Base-by-base conservation (phyloP, 2,329 filamentous ascomycete species). In the Stemphylium lycopersici region DNA sequence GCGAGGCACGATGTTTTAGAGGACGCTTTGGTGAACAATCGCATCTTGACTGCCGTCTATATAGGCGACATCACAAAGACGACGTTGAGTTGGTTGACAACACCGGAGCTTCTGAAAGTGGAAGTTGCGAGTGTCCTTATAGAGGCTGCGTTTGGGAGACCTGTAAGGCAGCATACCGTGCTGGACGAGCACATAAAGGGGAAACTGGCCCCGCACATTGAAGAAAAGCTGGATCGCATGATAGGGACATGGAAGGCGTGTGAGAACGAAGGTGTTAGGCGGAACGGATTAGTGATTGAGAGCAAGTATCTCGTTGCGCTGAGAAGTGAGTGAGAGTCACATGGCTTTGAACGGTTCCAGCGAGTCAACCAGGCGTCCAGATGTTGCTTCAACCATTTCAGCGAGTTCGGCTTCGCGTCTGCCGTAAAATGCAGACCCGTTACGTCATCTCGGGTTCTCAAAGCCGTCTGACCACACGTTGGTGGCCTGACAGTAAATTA, bases 181-280 rank as follows among this genome's bases (percentile, higher is more conserved):
- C 16, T 50, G 4, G 16, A 44, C 7, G 29, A 38, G 6, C 48
- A 31, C 2, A n/a, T 66, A 10, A 34, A 37, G 18, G 36, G 31
- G 15, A 59, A 48, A 29, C 40, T 70, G 4, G 16, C 37, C 7
- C 24, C 37, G 6, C 48, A 32, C 2, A n/a, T 66, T 8, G 32
- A 37, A 20, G 36, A 33, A n/a, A 59, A 48, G 29, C 39, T 70
- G 8, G 37, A 55, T 15, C 34, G 4, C 7, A 16, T 66, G 24
- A n/a, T 63, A 26, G 39, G 26, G 7, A 50, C 32, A 11, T 74
- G 70, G 71, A 59, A 46, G 29, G 24, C 10, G 4, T 55, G 48
- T 51, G 62, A 59, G 32, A 67, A 60, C 40, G 71, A 73, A 43
- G 64, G 62, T n/a, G 63, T 70, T 4, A 62, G 71, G 38, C 61